Base-by-base conservation (phyloP, 1,139 yeast genomes). In the Pneumocystis oryctolagi region DNA sequence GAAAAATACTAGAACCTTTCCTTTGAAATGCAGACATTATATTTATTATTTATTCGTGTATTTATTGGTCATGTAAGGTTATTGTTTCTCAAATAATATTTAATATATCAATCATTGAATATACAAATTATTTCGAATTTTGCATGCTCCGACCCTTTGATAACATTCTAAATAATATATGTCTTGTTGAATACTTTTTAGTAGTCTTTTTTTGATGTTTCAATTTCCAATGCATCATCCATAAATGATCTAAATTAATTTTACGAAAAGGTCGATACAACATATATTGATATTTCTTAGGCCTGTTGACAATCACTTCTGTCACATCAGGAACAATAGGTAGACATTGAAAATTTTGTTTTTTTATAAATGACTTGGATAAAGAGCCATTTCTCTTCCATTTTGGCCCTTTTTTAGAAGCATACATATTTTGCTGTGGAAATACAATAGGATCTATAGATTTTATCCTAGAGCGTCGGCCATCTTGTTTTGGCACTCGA, bases 1-100 rank as follows among this genome's bases (percentile, higher is more conserved):
- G 66, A 65, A 35, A 47, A 58, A 40, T 65, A 65, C 40, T 65
- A 57, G 12, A 20, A 25, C 8, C 30, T 2, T 8, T n/a, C n/a
- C n/a, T n/a, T n/a, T n/a, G n/a, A n/a, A 39, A 6, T 16, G n/a
- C 5, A 39, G 5, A 18, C 47, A 39, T 18, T n/a, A 39, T n/a
- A 16, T 39, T n/a, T n/a, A n/a, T n/a, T n/a, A n/a, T n/a, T n/a
- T n/a, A n/a, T n/a, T n/a, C n/a, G n/a, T n/a, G n/a, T n/a, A n/a
- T n/a, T n/a, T n/a, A n/a, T n/a, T n/a, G n/a, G n/a, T n/a, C n/a
- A n/a, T n/a, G n/a, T n/a, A n/a, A n/a, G n/a, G n/a, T n/a, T n/a
- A n/a, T n/a, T n/a, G n/a, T n/a, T n/a, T n/a, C n/a, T n/a, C n/a
- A n/a, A n/a, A n/a, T n/a, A n/a, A n/a, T 37, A 37, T 37, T 2